Conservation (phyloP, 768 basidiomycete genomes). For the Lentinula sp. region DNA sequence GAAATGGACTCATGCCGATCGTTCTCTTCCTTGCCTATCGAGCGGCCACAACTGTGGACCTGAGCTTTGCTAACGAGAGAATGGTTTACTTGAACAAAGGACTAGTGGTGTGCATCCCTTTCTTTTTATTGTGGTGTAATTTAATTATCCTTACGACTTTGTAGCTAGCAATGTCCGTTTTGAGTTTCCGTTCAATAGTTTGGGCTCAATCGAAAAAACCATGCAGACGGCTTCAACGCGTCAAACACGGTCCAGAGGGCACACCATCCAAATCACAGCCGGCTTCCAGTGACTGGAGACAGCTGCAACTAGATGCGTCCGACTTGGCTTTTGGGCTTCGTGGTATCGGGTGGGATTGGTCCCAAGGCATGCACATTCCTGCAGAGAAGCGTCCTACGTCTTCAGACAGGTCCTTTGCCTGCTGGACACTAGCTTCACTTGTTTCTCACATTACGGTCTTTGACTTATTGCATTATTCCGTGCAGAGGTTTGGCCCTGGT, state of each 20-base stretch:
- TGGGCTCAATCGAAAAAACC: constrained; percentile 34
- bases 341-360: constrained; percentile 61
- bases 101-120: constrained; percentile 29
- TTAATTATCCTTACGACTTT: neutral
- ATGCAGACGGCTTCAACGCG: neutral
- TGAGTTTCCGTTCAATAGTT: constrained; percentile 30
- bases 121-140: neutral
- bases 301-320: constrained; percentile 30
- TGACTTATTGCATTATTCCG: constrained; percentile 37
- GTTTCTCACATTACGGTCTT: constrained; percentile 30
- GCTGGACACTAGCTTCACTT: constrained; percentile 25
- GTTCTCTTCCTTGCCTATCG: constrained; percentile 1
- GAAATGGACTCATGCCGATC: neutral
- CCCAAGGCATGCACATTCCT: constrained; percentile 34
- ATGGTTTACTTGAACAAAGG: constrained; percentile 39
- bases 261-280: constrained; percentile 11
- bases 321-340: constrained; percentile 49
- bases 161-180: constrained; percentile 30
- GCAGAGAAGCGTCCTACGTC: constrained; percentile 33
- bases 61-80: constrained; percentile 8
- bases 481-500: constrained; percentile 40
- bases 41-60: neutral
- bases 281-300: neutral
- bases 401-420: constrained; percentile 30
- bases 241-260: constrained; percentile 2